Percentiles rank a stretch among this genome's conserved stretches.
Conservation (phyloP, 2,329 filamentous ascomycete genomes). For the Neopestalotiopsis sp. region DNA sequence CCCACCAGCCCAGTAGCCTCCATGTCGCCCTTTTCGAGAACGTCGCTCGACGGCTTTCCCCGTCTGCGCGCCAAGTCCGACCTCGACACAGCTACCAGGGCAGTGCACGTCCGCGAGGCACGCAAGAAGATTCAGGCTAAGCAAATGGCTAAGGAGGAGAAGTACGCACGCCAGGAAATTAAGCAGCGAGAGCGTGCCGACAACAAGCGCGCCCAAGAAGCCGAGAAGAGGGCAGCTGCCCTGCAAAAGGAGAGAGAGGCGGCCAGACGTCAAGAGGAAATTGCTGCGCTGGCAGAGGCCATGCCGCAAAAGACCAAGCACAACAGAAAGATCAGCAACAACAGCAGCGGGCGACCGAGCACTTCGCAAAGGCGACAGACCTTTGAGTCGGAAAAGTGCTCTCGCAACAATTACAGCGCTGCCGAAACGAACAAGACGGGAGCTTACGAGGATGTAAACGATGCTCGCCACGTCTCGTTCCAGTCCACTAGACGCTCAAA, state of each 20-base stretch:
- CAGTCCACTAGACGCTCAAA: conserved; percentile 46
- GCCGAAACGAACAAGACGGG: conserved; percentile 36
- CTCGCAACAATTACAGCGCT: conserved; percentile 52
- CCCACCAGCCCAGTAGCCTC: conserved; percentile 44
- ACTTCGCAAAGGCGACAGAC: conserved; percentile 28
- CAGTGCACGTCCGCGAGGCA: conserved; percentile 64
- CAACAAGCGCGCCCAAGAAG: conserved; percentile 58
- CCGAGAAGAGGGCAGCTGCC: conserved; percentile 51
- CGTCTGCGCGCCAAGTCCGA: conserved; percentile 67
- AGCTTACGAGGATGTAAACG: conserved; percentile 36
- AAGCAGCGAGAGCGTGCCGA: conserved; percentile 64
- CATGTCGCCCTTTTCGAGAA: conserved; percentile 58
- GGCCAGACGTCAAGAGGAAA: conserved; percentile 45
- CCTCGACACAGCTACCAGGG: conserved; percentile 58
- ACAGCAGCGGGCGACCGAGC: conserved; percentile 37
- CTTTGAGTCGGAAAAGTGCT: conserved; percentile 13
- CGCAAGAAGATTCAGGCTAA: conserved; percentile 68
- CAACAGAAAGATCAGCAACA: conserved; percentile 35
- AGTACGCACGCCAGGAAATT: conserved; percentile 64
- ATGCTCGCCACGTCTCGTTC: conserved; percentile 50
- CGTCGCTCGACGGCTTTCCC: conserved; percentile 63
- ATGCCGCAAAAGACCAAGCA: conserved; percentile 35
- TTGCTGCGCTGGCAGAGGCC: conserved; percentile 37
- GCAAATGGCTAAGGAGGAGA: conserved; percentile 66
- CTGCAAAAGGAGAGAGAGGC: conserved; percentile 53